Conservation (phyloP, 2,329 filamentous ascomycete genomes). For the Thelonectria rubi region DNA sequence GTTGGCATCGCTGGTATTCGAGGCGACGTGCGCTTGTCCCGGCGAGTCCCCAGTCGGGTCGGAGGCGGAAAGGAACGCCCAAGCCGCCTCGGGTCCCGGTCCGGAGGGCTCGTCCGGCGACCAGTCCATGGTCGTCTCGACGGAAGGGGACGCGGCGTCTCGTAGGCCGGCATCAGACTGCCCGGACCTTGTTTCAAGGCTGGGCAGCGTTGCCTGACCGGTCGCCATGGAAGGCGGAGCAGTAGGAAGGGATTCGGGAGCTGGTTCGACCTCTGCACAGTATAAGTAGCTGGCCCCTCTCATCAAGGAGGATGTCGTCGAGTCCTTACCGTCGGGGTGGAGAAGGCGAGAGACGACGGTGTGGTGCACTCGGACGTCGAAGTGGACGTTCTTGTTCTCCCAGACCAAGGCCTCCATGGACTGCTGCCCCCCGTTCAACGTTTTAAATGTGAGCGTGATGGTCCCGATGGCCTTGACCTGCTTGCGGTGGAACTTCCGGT, state of each 20-base stretch:
- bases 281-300: neutral
- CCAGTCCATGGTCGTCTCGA: too few relatives aligned
- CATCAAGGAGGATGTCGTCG: neutral
- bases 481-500: neutral
- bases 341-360: neutral
- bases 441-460: neutral
- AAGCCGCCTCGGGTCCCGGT: too few relatives aligned
- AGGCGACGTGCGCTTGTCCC: too few relatives aligned
- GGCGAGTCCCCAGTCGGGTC: too few relatives aligned
- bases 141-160: too few relatives aligned
- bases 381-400: neutral
- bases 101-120: too few relatives aligned
- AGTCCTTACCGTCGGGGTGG: neutral
- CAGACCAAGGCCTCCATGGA: neutral
- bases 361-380: neutral
- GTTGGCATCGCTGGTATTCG: too few relatives aligned
- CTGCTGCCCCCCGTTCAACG: neutral
- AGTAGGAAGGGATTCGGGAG: neutral
- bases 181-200: neutral
- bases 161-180: too few relatives aligned
- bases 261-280: neutral
- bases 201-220: too few relatives aligned
- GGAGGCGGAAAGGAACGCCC: too few relatives aligned
- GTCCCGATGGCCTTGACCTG: neutral
- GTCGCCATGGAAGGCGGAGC: neutral